These are phyloP conservation scores for Casuarina equisetifolia DNA, from an alignment of 306 rosid species.

Conservation along the genomic window DNA sequence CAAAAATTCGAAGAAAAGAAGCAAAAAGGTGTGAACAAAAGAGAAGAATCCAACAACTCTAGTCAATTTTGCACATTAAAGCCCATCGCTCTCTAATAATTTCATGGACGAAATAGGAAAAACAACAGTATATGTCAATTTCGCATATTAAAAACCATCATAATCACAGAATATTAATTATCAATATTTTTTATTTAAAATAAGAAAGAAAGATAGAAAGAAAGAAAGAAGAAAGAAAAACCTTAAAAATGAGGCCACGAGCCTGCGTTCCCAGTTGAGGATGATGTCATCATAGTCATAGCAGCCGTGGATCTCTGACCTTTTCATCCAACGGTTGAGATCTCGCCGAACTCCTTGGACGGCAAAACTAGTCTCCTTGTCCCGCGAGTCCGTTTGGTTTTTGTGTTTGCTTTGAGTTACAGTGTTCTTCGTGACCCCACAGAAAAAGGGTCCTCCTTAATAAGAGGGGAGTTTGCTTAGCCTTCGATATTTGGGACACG, in stretches of 20 bases:
- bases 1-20: background rate
- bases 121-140: background rate
- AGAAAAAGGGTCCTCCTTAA: background rate
- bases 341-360: conserved; percentile 35
- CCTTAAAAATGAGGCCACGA: conserved; percentile 11
- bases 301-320: conserved; percentile 38
- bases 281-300: conserved; percentile 33
- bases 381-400: background rate
- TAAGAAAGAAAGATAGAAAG: too few species aligned
- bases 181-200: too few species aligned
- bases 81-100: background rate
- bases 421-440: background rate
- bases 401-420: background rate
- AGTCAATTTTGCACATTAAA: background rate
- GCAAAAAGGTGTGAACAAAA: background rate
- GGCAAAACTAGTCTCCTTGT: conserved; percentile 35
- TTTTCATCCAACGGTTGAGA: conserved; percentile 38
- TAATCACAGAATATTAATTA: background rate
- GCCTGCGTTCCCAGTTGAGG: conserved; percentile 24
- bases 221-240: background rate
- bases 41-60: background rate
- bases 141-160: background rate
- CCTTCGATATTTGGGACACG: conserved; percentile 50
- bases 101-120: background rate
- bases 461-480: conserved; percentile 24